A percentile compares a stretch with the other conserved stretches of the same genome.
phyloP scores from a whole-genome alignment of 169 alveolate species.

The Amoebophrya sp. region DNA sequence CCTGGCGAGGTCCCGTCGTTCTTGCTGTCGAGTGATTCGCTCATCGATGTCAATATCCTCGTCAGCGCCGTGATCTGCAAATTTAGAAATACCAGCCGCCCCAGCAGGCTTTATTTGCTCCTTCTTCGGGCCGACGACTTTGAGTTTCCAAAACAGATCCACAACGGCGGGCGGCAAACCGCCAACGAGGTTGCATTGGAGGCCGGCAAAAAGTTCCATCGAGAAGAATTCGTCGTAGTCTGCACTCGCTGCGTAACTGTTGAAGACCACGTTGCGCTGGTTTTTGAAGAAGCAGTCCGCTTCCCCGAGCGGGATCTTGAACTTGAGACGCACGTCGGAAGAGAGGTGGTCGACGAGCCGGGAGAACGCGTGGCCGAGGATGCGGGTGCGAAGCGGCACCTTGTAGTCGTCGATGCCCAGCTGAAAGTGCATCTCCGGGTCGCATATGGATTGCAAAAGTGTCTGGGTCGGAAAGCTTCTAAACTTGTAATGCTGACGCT shows the following conservation, averaged over 20 bases:
- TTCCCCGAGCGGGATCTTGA: neutral
- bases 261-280: neutral
- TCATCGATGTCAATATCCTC: no score
- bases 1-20: no score
- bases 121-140: no score
- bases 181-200: neutral
- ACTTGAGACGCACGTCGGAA: neutral
- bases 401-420: neutral
- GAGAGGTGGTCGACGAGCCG: neutral
- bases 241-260: neutral
- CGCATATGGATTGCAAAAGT: no score
- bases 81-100: no score
- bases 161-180: neutral
- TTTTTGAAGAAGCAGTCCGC: neutral
- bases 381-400: neutral
- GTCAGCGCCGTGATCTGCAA: no score
- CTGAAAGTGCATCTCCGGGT: neutral
- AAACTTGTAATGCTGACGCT: no score
- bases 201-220: neutral
- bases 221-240: neutral
- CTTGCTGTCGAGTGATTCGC: no score
- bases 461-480: no score
- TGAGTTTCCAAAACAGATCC: neutral
- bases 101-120: no score
- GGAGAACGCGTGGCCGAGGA: neutral